phyloP scores from a whole-genome alignment of 2,329 filamentous ascomycete genomes.

The Fusarium neocosmosporiellum region DNA sequence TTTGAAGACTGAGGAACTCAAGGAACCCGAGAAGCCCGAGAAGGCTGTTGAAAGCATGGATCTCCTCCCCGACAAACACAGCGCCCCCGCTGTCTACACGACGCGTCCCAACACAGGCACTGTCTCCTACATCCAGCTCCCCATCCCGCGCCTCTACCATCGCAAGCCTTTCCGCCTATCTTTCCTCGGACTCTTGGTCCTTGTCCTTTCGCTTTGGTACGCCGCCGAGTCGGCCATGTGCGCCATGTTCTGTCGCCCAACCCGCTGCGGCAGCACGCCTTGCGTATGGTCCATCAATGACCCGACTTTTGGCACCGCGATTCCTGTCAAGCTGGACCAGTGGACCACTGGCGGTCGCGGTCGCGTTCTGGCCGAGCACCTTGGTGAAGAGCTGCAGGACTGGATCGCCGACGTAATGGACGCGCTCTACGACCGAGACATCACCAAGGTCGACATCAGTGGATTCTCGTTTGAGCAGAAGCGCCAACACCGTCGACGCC shows the following conservation, averaged over 20 bases:
- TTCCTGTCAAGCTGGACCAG: conserved; percentile 72
- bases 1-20: background rate
- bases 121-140: conserved; percentile 54
- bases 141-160: conserved; percentile 60
- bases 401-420: conserved; percentile 61
- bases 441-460: conserved; percentile 56
- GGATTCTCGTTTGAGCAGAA: conserved; percentile 59
- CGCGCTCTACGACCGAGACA: conserved; percentile 56
- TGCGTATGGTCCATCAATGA: conserved; percentile 69
- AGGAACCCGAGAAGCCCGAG: conserved; percentile 12
- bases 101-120: conserved; percentile 17
- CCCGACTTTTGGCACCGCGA: conserved; percentile 68
- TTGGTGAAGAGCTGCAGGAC: conserved; percentile 59
- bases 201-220: conserved; percentile 64
- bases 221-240: conserved; percentile 65
- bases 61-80: conserved; percentile 14
- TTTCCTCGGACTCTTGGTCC: conserved; percentile 57
- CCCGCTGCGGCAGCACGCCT: conserved; percentile 57
- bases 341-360: conserved; percentile 67
- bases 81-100: conserved; percentile 30
- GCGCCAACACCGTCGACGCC: conserved; percentile 61
- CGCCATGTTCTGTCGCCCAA: conserved; percentile 63
- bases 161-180: conserved; percentile 60
- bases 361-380: conserved; percentile 51
- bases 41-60: conserved; percentile 28